Percentiles rank a stretch among this genome's conserved stretches.
These are phyloP conservation scores for Amanita pallidorosea DNA, from an alignment of 768 basidiomycete species.

Conservation along the genomic window DNA sequence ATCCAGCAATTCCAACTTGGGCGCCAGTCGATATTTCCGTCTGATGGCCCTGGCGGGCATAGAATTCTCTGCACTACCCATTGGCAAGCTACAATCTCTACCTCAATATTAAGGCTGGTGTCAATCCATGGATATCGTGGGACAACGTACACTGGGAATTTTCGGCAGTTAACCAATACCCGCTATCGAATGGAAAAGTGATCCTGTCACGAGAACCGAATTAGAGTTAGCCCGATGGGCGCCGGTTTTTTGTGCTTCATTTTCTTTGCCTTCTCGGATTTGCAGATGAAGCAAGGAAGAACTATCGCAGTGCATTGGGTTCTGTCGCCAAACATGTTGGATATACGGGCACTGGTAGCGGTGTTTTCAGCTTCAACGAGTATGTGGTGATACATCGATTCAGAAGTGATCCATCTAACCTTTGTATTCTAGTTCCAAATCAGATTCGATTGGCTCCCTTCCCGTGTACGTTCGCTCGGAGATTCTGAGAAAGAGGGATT, in stretches of 20 bases:
- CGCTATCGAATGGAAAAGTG: constrained; percentile 28
- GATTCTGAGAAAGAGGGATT: constrained; percentile 35
- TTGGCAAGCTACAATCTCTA: constrained; percentile 27
- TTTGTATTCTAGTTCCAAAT: constrained; percentile 12
- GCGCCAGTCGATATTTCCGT: constrained; percentile 37
- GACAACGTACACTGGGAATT: constrained; percentile 38
- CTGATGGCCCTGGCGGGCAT: constrained; percentile 42
- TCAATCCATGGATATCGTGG: constrained; percentile 41
- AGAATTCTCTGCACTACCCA: constrained; percentile 39
- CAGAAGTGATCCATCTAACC: constrained; percentile 4
- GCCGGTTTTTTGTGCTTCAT: constrained; percentile 35
- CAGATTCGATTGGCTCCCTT: constrained; percentile 18
- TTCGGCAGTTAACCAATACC: constrained; percentile 29
- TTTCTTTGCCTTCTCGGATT: constrained; percentile 62
- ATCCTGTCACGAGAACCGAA: constrained; percentile 11
- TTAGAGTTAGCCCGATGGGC: constrained; percentile 41
- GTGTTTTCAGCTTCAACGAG: constrained; percentile 17
- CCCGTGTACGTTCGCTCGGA: constrained; percentile 38
- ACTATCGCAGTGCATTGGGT: constrained; percentile 32
- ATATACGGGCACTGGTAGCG: constrained; percentile 12
- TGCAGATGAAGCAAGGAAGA: constrained; percentile 44
- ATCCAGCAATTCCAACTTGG: constrained; percentile 27
- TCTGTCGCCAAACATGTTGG: constrained; percentile 30
- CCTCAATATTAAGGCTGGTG: constrained; percentile 19
- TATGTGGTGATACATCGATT: constrained; percentile 8